These are phyloP conservation scores for Gossypium raimondii DNA, from an alignment of 345 rosid genomes.

Conservation along the genomic window DNA sequence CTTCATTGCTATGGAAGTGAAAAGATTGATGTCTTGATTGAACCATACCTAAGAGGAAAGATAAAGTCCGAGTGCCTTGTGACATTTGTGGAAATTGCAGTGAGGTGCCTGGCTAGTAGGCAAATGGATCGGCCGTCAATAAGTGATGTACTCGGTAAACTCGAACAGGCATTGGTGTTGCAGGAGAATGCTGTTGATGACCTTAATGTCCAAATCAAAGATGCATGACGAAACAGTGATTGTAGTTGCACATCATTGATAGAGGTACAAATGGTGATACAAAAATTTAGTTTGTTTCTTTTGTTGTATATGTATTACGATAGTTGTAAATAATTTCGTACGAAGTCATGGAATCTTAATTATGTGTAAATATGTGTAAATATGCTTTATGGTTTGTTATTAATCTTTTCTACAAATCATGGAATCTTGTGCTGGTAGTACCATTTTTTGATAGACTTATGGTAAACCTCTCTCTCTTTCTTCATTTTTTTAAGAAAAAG, in stretches of 20 bases:
- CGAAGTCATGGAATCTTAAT: background rate
- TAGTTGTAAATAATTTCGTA: background rate
- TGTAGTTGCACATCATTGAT: background rate
- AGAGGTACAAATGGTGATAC: too few relatives aligned
- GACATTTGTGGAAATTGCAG: slow-evolving; percentile 1
- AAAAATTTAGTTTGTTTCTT: too few relatives aligned
- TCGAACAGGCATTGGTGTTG: background rate
- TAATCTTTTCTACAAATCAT: too few relatives aligned
- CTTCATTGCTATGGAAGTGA: background rate
- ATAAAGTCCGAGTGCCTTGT: background rate
- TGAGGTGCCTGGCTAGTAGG: background rate
- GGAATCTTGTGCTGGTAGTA: too few relatives aligned
- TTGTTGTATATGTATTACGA: background rate
- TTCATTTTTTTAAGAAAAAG: too few relatives aligned
- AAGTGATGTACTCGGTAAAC: background rate
- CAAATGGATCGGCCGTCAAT: background rate
- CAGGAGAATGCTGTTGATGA: background rate
- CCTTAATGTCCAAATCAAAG: background rate
- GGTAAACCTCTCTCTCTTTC: too few relatives aligned
- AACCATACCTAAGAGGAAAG: slow-evolving; percentile 4
- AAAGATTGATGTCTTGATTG: background rate
- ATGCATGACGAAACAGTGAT: background rate
- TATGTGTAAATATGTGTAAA: background rate
- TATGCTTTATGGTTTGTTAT: too few relatives aligned
- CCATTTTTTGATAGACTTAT: too few relatives aligned